Percentiles rank a stretch among this genome's conserved stretches.
Evolutionary conservation across 495 filamentous ascomycete species (phyloP).

Genomic region (Glonium stellatum): DNA sequence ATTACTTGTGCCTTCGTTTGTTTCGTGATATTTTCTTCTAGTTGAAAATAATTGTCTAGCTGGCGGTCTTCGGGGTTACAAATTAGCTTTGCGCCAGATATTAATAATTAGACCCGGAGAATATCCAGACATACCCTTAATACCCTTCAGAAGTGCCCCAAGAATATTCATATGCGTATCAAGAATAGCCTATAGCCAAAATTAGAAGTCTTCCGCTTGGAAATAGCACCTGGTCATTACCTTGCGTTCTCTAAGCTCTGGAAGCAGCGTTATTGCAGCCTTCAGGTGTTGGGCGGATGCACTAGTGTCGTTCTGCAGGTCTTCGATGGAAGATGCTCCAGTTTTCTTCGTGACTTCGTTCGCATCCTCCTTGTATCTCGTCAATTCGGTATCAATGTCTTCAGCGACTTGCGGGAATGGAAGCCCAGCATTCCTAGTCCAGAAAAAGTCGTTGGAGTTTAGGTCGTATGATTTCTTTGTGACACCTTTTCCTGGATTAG

Average conservation of each 20-base stretch:
- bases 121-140: constrained; percentile 46
- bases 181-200: constrained; percentile 36
- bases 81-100: neutral
- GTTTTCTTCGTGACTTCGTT: constrained; percentile 92
- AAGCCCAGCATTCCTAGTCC: constrained; percentile 84
- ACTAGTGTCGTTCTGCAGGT: constrained; percentile 81
- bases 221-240: constrained; percentile 39
- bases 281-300: constrained; percentile 91
- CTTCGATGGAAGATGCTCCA: constrained; percentile 85
- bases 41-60: constrained; percentile 90
- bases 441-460: constrained; percentile 91
- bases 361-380: constrained; percentile 91
- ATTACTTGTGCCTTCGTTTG: constrained; percentile 85
- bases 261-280: constrained; percentile 84
- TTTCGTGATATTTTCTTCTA: constrained; percentile 90
- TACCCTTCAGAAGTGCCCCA: constrained; percentile 75
- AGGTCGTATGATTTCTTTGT: constrained; percentile 86
- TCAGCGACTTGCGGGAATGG: constrained; percentile 97
- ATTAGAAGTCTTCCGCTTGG: neutral
- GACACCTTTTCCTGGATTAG: constrained; percentile 59
- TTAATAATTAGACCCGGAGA: neutral
- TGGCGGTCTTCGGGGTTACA: constrained; percentile 55
- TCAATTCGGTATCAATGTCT: constrained; percentile 88
- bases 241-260: constrained; percentile 88
- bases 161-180: constrained; percentile 99